phyloP scores from a whole-genome alignment of 2,329 filamentous ascomycete species.

The Dothideomycetes sp. region DNA sequence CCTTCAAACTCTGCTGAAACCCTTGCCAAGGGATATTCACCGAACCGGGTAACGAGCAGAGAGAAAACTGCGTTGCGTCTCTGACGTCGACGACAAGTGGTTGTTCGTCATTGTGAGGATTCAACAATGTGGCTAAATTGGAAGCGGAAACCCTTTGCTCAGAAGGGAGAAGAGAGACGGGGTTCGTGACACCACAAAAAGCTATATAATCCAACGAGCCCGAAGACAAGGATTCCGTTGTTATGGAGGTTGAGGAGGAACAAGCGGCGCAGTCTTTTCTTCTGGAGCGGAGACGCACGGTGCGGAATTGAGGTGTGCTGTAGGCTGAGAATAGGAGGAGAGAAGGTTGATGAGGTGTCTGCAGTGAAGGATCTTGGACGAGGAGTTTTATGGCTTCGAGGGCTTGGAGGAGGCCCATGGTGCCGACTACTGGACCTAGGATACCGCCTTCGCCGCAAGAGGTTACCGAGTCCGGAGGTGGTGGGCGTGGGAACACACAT shows the following conservation, averaged over 20 bases:
- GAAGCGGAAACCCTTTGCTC: slow-evolving; percentile 30
- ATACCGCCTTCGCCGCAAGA: slow-evolving; percentile 92
- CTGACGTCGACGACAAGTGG: slow-evolving; percentile 61
- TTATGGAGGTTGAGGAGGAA: slow-evolving; percentile 53
- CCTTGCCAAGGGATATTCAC: slow-evolving; percentile 64
- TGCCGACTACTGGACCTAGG: slow-evolving; percentile 80
- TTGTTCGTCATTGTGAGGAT: slow-evolving; percentile 15
- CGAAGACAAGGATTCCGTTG: slow-evolving; percentile 50
- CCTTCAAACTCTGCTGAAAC: slow-evolving; percentile 29
- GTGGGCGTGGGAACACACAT: slow-evolving; percentile 82
- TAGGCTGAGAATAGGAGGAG: slow-evolving; percentile 49
- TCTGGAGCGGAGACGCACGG: slow-evolving; percentile 61
- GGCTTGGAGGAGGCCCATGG: slow-evolving; percentile 88
- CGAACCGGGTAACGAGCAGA: slow-evolving; percentile 66
- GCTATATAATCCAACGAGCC: slow-evolving; percentile 72
- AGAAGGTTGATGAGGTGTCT: slow-evolving; percentile 26
- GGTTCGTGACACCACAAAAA: slow-evolving; percentile 63
- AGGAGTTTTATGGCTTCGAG: slow-evolving; percentile 83
- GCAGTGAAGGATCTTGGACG: slow-evolving; percentile 26
- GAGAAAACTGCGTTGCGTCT: slow-evolving; percentile 73
- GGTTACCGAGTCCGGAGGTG: slow-evolving; percentile 70
- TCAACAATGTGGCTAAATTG: slow-evolving; percentile 34
- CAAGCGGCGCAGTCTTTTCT: slow-evolving; percentile 69
- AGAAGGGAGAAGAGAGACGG: slow-evolving; percentile 46
- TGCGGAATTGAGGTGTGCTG: slow-evolving; percentile 54